Evolutionary conservation across 495 filamentous ascomycete genomes (phyloP).

Genomic region (Neurospora pannonica): DNA sequence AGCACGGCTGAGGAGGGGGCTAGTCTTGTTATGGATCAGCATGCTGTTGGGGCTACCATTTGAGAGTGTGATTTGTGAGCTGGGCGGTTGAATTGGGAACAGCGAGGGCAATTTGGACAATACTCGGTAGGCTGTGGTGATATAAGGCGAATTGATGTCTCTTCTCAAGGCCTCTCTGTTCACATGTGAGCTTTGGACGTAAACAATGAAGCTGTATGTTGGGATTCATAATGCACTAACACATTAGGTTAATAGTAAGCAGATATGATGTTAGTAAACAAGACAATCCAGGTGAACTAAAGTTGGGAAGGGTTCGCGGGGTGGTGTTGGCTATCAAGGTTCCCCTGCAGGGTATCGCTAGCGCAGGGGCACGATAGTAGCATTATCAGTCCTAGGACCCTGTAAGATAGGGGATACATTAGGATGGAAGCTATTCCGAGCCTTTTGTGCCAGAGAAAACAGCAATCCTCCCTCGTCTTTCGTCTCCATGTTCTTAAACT

Average conservation of each 20-base stretch:
- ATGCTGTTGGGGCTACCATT: conserved; percentile 17
- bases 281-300: no score
- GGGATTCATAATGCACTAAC: neutral
- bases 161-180: no score
- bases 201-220: neutral
- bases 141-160: neutral
- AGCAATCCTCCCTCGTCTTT: neutral
- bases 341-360: neutral
- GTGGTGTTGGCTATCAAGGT: neutral
- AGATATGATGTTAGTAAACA: no score
- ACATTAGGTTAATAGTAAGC: no score
- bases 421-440: neutral
- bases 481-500: neutral
- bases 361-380: neutral
- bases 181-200: no score
- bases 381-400: neutral
- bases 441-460: neutral
- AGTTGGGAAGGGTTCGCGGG: neutral
- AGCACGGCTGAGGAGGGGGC: conserved; percentile 19
- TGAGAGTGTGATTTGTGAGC: neutral
- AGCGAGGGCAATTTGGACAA: neutral
- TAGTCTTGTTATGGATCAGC: conserved; percentile 14
- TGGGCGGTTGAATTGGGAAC: no score
- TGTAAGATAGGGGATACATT: neutral
- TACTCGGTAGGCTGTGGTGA: neutral